Evolutionary conservation across 2,329 filamentous ascomycete species (phyloP), one percentile per base, ranked within the genome.

Genomic region (Reticulascus tulasneorum): DNA sequence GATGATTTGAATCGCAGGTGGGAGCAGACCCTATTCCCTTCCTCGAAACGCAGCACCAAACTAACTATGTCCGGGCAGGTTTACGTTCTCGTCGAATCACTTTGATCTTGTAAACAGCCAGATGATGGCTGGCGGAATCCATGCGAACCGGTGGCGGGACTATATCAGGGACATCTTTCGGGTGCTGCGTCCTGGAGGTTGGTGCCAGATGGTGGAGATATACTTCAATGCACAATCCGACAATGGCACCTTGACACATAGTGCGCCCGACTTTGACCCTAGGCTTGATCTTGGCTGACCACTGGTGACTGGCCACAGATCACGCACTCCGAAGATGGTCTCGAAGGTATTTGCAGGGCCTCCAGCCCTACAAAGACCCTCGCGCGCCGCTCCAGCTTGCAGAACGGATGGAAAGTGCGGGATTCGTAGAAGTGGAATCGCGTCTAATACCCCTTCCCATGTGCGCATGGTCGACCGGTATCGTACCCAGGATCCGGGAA

Each of bases 131-230:
- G 79, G 78, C 16, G 88, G 86, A 1, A 85, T 94, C 50, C 73
- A 90, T 51, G 65, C 69, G 38, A 64, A 71, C 44, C 75, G 87
- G 56, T 96, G 90, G 90, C 62, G 66, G 37, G 71, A 72, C 21
- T 95, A 94, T 59, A 60, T 94, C 46, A 68, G 71, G 48, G 90
- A 95, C 49, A 84, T 94, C 42, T 75, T 78, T 46, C 72, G 77
- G 16, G 73, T 88, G 9, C 65, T 90, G 44, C 82, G 78, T 33
- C 82, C 80, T 6, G 84, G 82, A 3, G 89, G 90, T 2, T 95
- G 88, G 87, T 75, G 85, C 40, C 88, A 95, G 54, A 82, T 94
- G 73, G 77, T 86, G n/a, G 90, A 95, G 54, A 76, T 90, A 50
- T 88, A 94, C 53, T 83, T 82, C 58, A 87, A 88, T 46, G 80